Evolutionary conservation across 179 eudicot genomes (phyloP).

Genomic region (Beta lomatogona): DNA sequence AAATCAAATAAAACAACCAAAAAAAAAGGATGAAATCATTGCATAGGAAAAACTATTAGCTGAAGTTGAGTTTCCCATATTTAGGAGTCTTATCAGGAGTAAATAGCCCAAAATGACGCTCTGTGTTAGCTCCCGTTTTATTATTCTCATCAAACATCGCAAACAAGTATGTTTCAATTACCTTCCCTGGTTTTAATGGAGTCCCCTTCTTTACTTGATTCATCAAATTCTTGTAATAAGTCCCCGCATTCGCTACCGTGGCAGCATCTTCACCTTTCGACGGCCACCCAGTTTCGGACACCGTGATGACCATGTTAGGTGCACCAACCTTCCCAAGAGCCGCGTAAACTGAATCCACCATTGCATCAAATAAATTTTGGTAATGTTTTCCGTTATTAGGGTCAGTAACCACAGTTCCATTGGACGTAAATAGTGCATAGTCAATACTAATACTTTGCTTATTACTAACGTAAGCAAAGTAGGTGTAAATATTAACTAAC

Average conservation of each 20-base stretch:
- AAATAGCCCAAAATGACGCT: slow-evolving; percentile 50
- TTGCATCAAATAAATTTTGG: background rate
- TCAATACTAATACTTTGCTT: background rate
- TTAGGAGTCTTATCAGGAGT: slow-evolving; percentile 34
- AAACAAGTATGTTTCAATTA: slow-evolving; percentile 31
- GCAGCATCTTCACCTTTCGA: slow-evolving; percentile 32
- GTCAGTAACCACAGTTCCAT: background rate
- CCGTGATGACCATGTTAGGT: slow-evolving; percentile 27
- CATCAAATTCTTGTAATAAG: slow-evolving; percentile 36
- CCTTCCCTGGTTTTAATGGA: slow-evolving; percentile 16
- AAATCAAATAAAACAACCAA: background rate
- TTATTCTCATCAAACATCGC: slow-evolving; percentile 37
- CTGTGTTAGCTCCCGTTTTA: slow-evolving; percentile 27
- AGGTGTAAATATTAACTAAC: slow-evolving; percentile 32
- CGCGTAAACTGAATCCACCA: slow-evolving; percentile 42
- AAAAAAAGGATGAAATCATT: background rate
- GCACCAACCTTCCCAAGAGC: slow-evolving; percentile 44
- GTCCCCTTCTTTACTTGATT: slow-evolving; percentile 37
- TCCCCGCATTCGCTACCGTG: slow-evolving; percentile 29
- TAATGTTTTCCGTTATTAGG: background rate
- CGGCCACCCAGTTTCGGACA: slow-evolving; percentile 60
- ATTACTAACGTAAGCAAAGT: slow-evolving; percentile 21
- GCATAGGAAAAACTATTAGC: background rate
- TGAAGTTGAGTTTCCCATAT: slow-evolving; percentile 34
- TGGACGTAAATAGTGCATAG: slow-evolving; percentile 40